Percentiles rank a stretch among this genome's conserved stretches.
Conservation (phyloP, 2,329 filamentous ascomycete genomes). For the Penicillium sp. region DNA sequence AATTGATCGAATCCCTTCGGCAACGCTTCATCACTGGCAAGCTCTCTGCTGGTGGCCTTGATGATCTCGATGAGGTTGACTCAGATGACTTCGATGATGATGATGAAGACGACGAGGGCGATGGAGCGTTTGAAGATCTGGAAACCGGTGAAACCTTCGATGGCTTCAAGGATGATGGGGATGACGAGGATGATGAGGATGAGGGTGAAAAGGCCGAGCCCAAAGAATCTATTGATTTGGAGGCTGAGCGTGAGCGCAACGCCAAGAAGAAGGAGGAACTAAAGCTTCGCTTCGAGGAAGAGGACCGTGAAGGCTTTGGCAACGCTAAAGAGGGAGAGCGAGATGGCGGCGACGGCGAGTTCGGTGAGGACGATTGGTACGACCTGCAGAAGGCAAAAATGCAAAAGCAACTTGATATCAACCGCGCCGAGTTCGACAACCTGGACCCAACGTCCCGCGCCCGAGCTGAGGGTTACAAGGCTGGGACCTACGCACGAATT, state of each 20-base stretch:
- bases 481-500: conserved; percentile 90
- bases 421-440: conserved; percentile 86
- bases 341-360: conserved; percentile 69
- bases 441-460: conserved; percentile 83
- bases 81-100: conserved; percentile 59
- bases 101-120: conserved; percentile 69
- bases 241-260: conserved; percentile 87
- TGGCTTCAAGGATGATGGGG: conserved; percentile 37
- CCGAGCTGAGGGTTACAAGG: conserved; percentile 85
- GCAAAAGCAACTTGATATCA: conserved; percentile 96
- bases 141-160: conserved; percentile 70
- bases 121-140: conserved; percentile 83
- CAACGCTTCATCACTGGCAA: conserved; percentile 75
- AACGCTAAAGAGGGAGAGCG: conserved; percentile 84
- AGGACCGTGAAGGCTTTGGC: conserved; percentile 89
- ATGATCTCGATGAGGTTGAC: conserved; percentile 54
- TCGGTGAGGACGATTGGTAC: conserved; percentile 98
- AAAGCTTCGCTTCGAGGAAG: conserved; percentile 91
- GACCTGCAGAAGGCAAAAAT: conserved; percentile 93
- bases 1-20: conserved; percentile 75
- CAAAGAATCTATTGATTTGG: conserved; percentile 60
- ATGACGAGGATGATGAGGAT: conserved; percentile 50
- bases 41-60: conserved; percentile 60
- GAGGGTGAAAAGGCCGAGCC: conserved; percentile 59
- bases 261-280: conserved; percentile 92